phyloP scores from a whole-genome alignment of 2,329 filamentous ascomycete species.

The Hypoxylon sp. region DNA sequence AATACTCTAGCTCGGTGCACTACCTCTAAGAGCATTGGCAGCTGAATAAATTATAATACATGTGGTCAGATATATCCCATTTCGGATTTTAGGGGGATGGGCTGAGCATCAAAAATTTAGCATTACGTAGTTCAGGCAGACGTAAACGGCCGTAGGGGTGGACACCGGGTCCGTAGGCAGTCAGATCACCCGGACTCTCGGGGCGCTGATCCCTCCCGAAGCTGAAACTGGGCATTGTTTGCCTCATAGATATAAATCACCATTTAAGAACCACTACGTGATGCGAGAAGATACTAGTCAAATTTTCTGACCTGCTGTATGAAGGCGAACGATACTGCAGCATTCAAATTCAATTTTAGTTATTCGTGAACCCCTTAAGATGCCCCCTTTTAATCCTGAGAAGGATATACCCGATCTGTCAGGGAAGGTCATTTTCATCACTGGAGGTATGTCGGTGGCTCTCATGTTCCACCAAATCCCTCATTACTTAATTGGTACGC shows the following conservation, averaged over 20 bases:
- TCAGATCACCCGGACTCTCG: conserved; percentile 7
- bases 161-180: background rate
- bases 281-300: background rate
- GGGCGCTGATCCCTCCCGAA: conserved; percentile 6
- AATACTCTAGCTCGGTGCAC: background rate
- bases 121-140: background rate
- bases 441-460: background rate
- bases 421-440: background rate
- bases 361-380: background rate
- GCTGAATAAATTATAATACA: background rate
- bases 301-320: background rate
- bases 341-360: background rate
- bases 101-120: background rate
- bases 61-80: background rate
- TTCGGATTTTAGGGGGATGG: background rate
- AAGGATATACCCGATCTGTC: background rate
- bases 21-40: background rate
- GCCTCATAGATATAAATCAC: background rate
- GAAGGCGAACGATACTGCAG: background rate
- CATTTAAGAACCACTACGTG: background rate
- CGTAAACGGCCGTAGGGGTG: background rate
- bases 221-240: background rate
- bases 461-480: background rate
- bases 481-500: background rate
- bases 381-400: background rate